phyloP scores from a whole-genome alignment of 2,329 filamentous ascomycete species.

The Scolecobasidium constrictum region DNA sequence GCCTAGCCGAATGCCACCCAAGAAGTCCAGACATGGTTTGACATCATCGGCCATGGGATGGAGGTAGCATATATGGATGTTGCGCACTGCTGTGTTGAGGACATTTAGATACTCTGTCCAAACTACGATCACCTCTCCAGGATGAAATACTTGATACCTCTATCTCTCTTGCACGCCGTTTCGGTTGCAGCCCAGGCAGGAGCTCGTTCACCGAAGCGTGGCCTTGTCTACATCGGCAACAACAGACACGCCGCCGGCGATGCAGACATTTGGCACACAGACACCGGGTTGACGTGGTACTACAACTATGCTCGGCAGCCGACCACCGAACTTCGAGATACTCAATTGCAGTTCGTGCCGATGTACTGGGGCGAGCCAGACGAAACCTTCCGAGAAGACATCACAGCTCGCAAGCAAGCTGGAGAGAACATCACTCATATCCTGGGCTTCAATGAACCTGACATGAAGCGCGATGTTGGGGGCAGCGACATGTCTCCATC shows the following conservation, averaged over 20 bases:
- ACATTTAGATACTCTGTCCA: too few species aligned
- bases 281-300: slow-evolving; percentile 64
- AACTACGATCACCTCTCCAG: too few species aligned
- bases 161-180: too few species aligned
- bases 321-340: slow-evolving; percentile 36
- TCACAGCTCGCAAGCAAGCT: slow-evolving; percentile 43
- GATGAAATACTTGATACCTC: too few species aligned
- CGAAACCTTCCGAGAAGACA: slow-evolving; percentile 46
- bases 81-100: too few species aligned
- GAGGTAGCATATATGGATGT: too few species aligned
- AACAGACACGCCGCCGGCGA: slow-evolving; percentile 48
- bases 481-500: slow-evolving; percentile 52
- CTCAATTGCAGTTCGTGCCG: slow-evolving; percentile 59
- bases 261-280: slow-evolving; percentile 46
- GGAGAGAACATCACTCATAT: slow-evolving; percentile 54
- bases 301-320: slow-evolving; percentile 63
- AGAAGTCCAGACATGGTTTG: too few species aligned
- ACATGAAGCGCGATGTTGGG: slow-evolving; percentile 44
- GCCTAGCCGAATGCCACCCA: too few species aligned
- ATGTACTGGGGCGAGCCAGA: slow-evolving; percentile 62
- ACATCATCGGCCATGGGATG: too few species aligned
- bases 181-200: too few species aligned
- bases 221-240: slow-evolving; percentile 58
- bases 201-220: slow-evolving; percentile 56
- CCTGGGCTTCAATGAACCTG: slow-evolving; percentile 72